Evolutionary conservation across 768 basidiomycete genomes (phyloP), one percentile per base, ranked within the genome.

Genomic region (Aureoboletus auriporus): DNA sequence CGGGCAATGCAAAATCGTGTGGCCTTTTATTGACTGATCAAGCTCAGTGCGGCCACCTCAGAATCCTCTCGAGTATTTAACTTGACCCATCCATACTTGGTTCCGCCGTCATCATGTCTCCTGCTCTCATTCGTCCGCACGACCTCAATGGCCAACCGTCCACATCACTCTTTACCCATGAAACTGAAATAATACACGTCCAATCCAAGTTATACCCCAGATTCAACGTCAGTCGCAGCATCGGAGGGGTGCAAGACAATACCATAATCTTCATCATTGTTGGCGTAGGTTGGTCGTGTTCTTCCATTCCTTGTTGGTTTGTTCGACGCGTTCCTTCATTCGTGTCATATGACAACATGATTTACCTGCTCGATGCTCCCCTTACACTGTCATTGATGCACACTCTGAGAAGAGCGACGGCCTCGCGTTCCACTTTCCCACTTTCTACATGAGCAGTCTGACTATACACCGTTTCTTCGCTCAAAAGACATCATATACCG

Each of bases 271-370:
- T 63, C 34, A 58, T 64, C 30, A 47, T 54, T 8, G 48, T 58
- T 29, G 63, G 56, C 38, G 47, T 58, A 63, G 58, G 63, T 64
- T 42, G 47, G 62, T 57, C 35, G 40, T 42, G 42, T 51, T 52
- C 42, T 16, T 48, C n/a, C 14, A 27, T 40, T 26, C 27, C 33
- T 38, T 43, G n/a, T 23, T 27, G 4, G 16, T 29, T 39, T 39
- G 49, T 30, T 58, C 43, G 31, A 40, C 29, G 14, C 12, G 12
- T 38, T 44, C 45, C 39, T 33, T 40, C 28, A 20, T 30, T 52
- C 38, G 34, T 23, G 44, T 52, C 46, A 30, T 27, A 8, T 17
- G 34, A 35, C 31, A 27, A 28, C 23, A 8, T 13, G 42, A 42
- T 51, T 23, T 27, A 36, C 13, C 20, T 37, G 43, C 20, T 34